These are phyloP conservation scores for Suillus subaureus DNA, from an alignment of 768 basidiomycete genomes.

Conservation along the genomic window DNA sequence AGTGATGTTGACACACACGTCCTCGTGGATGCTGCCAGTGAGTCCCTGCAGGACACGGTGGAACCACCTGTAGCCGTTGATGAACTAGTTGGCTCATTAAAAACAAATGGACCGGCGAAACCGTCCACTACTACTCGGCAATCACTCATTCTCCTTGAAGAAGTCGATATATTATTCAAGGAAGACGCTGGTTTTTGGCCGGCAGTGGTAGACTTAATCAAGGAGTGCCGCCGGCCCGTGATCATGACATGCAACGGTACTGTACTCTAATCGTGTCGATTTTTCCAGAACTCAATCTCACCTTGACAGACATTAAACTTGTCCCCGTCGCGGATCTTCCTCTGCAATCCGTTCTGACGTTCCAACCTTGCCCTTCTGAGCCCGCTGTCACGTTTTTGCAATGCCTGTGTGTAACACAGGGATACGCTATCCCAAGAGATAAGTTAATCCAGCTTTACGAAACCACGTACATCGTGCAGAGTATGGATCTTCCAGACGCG, in stretches of 20 bases:
- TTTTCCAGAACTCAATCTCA: slow-evolving; percentile 3
- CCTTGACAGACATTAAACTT: slow-evolving; percentile 60
- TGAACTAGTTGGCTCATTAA: slow-evolving; percentile 6
- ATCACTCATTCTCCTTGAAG: slow-evolving; percentile 90
- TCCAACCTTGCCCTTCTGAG: slow-evolving; percentile 56
- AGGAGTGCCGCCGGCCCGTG: slow-evolving; percentile 83
- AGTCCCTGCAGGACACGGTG: slow-evolving; percentile 5
- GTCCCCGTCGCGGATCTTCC: slow-evolving; percentile 78
- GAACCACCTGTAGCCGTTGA: slow-evolving; percentile 10
- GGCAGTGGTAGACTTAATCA: slow-evolving; percentile 78
- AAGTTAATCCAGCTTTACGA: slow-evolving; percentile 50
- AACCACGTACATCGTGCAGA: slow-evolving; percentile 27
- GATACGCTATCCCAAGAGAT: slow-evolving; percentile 45
- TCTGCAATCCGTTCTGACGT: slow-evolving; percentile 69
- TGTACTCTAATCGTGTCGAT: slow-evolving; percentile 6
- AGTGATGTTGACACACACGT: slow-evolving; percentile 9
- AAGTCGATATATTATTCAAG: slow-evolving; percentile 91
- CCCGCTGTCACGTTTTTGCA: slow-evolving; percentile 72
- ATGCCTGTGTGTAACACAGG: slow-evolving; percentile 59
- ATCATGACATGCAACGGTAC: slow-evolving; percentile 94
- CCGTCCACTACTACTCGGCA: slow-evolving; percentile 54
- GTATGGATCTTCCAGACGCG: slow-evolving; percentile 35
- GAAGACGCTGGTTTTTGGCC: slow-evolving; percentile 89
- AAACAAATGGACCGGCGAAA: slow-evolving; percentile 2
- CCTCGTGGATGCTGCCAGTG: slow-evolving; percentile 10